A percentile compares a stretch with the other conserved stretches of the same genome.
These are phyloP conservation scores for Vaccinium vitisidaea DNA, from an alignment of 148 eudicot genomes.

Conservation along the genomic window DNA sequence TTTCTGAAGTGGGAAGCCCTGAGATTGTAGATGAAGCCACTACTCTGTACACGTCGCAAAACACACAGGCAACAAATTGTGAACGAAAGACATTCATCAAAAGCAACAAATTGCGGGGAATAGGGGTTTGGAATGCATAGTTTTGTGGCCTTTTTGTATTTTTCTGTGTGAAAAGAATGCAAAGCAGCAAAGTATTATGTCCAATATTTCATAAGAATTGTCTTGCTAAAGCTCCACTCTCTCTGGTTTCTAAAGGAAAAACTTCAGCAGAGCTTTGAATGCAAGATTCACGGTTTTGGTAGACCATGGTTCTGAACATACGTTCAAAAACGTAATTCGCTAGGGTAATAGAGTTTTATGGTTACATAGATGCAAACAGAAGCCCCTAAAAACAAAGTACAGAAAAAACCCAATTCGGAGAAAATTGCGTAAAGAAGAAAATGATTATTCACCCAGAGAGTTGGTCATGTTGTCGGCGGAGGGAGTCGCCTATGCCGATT, in stretches of 20 bases:
- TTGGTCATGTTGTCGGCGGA: conserved; percentile 31
- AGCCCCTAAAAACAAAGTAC: neutral
- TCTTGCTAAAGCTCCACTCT: neutral
- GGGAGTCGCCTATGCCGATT: conserved; percentile 39
- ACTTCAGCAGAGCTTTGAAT: neutral
- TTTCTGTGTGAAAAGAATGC: neutral
- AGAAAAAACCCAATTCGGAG: neutral
- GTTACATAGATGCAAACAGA: no score
- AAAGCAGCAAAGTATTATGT: no score
- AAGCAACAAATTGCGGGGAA: neutral
- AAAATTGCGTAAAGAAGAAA: neutral
- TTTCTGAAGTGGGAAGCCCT: conserved; percentile 31
- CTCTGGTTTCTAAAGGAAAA: neutral
- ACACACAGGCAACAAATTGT: neutral
- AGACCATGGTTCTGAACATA: neutral
- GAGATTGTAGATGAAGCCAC: conserved; percentile 27
- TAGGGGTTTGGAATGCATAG: neutral
- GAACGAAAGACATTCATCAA: neutral
- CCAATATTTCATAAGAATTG: no score
- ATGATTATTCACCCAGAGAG: conserved; percentile 27
- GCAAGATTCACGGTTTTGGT: neutral
- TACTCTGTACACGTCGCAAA: conserved; percentile 23
- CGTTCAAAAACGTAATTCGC: neutral
- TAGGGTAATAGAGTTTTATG: neutral
- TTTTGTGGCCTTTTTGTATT: neutral